Conservation (phyloP, 768 basidiomycete species). For the Tephrocybe sp. region DNA sequence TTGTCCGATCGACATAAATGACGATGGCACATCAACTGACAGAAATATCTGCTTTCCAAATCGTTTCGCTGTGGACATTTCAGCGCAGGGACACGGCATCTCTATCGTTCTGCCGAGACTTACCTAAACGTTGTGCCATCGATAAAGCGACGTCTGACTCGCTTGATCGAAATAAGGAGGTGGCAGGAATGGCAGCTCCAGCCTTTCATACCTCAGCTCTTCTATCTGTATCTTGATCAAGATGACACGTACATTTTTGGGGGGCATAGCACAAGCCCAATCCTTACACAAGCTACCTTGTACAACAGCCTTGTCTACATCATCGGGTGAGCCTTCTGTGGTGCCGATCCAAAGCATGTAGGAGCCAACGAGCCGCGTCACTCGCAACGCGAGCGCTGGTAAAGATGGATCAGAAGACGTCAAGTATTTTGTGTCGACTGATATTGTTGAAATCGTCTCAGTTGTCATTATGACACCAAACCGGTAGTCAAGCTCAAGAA, state of each 20-base stretch:
- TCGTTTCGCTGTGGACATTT: conserved; percentile 50
- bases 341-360: conserved; percentile 84
- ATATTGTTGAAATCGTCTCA: conserved; percentile 12
- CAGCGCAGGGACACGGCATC: conserved; percentile 14
- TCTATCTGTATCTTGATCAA: conserved; percentile 10
- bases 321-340: conserved; percentile 46
- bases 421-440: conserved; percentile 49
- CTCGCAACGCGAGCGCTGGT: conserved; percentile 63
- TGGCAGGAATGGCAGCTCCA: conserved; percentile 46
- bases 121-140: conserved; percentile 84
- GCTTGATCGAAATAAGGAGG: conserved; percentile 62
- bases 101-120: conserved; percentile 21
- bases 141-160: conserved; percentile 62
- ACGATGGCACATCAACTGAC: conserved; percentile 55
- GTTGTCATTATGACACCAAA: conserved; percentile 14
- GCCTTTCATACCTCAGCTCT: conserved; percentile 22
- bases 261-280: conserved; percentile 85
- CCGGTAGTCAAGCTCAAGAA: conserved; percentile 1
- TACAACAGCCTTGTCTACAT: conserved; percentile 46
- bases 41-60: conserved; percentile 71
- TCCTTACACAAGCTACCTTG: conserved; percentile 65
- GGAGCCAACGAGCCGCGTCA: conserved; percentile 65
- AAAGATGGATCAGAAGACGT: conserved; percentile 47
- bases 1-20: conserved; percentile 45
- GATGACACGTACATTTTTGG: conserved; percentile 32